Percentiles rank a stretch among this genome's conserved stretches.
These are phyloP conservation scores for Ascochyta pisi DNA, from an alignment of 2,329 filamentous ascomycete species.

Conservation along the genomic window DNA sequence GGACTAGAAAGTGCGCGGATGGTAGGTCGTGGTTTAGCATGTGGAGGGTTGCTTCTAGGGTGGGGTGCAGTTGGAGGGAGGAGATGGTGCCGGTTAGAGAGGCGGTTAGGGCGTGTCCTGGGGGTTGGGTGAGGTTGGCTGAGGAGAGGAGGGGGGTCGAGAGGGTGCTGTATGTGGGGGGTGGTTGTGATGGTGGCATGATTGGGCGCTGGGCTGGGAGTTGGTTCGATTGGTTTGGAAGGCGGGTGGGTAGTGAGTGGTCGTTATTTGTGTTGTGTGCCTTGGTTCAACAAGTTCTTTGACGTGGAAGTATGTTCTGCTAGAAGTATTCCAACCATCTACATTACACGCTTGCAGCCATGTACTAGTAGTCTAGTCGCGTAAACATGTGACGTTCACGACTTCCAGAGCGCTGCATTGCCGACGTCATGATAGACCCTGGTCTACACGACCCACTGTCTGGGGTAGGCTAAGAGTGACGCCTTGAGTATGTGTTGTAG, in stretches of 20 bases:
- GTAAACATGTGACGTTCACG: slow-evolving; percentile 17
- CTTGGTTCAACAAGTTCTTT: too few relatives aligned
- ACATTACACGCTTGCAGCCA: not conserved
- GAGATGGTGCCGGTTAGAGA: slow-evolving; percentile 31
- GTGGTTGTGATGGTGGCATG: not conserved
- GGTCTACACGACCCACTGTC: slow-evolving; percentile 9
- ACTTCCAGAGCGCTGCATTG: slow-evolving; percentile 6
- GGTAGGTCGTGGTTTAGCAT: slow-evolving; percentile 60
- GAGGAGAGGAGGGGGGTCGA: slow-evolving; percentile 19
- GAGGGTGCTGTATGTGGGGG: slow-evolving; percentile 11
- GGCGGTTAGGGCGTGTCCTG: slow-evolving; percentile 18
- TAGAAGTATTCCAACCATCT: not conserved
- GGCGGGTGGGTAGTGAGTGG: too few relatives aligned
- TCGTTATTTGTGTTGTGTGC: too few relatives aligned
- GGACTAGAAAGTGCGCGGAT: slow-evolving; percentile 59
- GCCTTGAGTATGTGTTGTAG: not conserved
- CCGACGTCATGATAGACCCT: slow-evolving; percentile 36
- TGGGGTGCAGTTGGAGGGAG: slow-evolving; percentile 53
- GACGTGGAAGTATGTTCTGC: not conserved
- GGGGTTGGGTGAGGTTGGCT: slow-evolving; percentile 21
- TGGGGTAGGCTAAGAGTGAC: slow-evolving; percentile 8
- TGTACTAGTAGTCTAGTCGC: not conserved
- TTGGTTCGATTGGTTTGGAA: too few relatives aligned
- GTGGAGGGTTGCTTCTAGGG: slow-evolving; percentile 59
- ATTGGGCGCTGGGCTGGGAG: not conserved